Conservation (phyloP, 768 basidiomycete genomes). For the Kwoniella shandongensis region DNA sequence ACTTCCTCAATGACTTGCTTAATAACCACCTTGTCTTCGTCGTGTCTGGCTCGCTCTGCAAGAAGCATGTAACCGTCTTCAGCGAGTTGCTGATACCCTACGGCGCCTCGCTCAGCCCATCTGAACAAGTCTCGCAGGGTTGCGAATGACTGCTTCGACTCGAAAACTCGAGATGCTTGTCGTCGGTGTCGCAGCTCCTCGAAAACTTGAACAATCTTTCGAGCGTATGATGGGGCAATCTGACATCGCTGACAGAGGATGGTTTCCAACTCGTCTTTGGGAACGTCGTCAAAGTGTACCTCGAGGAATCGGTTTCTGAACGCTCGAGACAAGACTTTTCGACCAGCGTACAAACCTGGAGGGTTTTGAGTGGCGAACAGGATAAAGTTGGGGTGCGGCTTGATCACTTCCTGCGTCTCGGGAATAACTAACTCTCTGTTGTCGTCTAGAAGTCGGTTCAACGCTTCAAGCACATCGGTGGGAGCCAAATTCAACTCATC, state of each 20-base stretch:
- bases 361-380: conserved; percentile 98
- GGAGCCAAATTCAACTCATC: conserved; percentile 97
- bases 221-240: conserved; percentile 91
- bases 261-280: conserved; percentile 85
- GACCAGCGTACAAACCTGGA: conserved; percentile 88
- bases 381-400: conserved; percentile 94
- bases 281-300: conserved; percentile 95
- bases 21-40: conserved; percentile 82
- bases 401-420: conserved; percentile 91
- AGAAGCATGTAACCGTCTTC: conserved; percentile 97
- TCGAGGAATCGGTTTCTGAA: conserved; percentile 97
- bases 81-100: conserved; percentile 87
- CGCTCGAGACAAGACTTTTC: conserved; percentile 90
- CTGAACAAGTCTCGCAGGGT: conserved; percentile 95
- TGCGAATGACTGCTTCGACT: conserved; percentile 95
- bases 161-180: conserved; percentile 87
- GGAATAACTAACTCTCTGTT: conserved; percentile 94
- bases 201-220: conserved; percentile 87
- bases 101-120: conserved; percentile 88
- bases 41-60: conserved; percentile 79
- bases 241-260: conserved; percentile 89
- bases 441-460: conserved; percentile 94
- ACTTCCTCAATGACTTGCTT: conserved; percentile 87
- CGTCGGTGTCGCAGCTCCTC: conserved; percentile 87
- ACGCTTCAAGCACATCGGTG: conserved; percentile 94